Evolutionary conservation across 139 green algal species (phyloP).

Genomic region (Tetradesmus lagerheimii): DNA sequence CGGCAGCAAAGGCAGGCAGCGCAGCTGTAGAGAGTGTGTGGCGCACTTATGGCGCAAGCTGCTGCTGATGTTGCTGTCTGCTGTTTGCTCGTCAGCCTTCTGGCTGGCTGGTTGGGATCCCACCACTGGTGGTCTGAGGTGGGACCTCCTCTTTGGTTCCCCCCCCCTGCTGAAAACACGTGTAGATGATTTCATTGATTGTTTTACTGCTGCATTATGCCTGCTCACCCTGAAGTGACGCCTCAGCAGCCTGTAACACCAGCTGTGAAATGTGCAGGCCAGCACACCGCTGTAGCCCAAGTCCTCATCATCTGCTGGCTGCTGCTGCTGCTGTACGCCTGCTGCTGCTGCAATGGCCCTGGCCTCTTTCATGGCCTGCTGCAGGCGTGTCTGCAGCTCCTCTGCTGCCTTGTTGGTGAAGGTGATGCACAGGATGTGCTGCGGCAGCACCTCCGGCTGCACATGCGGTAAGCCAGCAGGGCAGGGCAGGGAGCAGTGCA

Average conservation of each 20-base stretch:
- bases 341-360: constrained; percentile 20
- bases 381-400: constrained; percentile 51
- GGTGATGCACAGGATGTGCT: constrained; percentile 53
- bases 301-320: background rate
- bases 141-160: too few relatives aligned
- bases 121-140: too few relatives aligned
- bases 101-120: too few relatives aligned
- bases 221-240: background rate
- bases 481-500: background rate
- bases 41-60: background rate
- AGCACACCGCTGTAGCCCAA: background rate
- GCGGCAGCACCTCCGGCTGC: background rate
- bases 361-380: background rate
- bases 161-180: too few relatives aligned
- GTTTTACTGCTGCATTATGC: background rate
- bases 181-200: too few relatives aligned
- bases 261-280: constrained; percentile 52
- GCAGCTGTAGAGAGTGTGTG: background rate
- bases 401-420: constrained; percentile 61
- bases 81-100: too few relatives aligned
- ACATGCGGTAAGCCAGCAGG: background rate
- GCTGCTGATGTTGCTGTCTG: background rate
- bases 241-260: constrained; percentile 41
- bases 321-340: background rate
- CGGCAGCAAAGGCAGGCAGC: too few relatives aligned